Conservation (phyloP, 78 protist genomes). For the Dictyostelium intermedium region DNA sequence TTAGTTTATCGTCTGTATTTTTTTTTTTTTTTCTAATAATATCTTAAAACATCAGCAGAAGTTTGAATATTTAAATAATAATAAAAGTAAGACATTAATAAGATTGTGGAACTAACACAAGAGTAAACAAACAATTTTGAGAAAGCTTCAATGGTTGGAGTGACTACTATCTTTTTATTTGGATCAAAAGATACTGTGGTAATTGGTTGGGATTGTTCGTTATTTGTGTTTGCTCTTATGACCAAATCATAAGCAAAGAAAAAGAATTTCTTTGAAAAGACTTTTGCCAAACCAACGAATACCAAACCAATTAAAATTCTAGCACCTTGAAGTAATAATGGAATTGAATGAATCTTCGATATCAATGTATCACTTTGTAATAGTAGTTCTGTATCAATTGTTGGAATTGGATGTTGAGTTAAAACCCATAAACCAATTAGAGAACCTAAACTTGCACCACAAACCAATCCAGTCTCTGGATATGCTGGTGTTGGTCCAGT, state of each 20-base stretch:
- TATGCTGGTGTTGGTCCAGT: slow-evolving; percentile 72
- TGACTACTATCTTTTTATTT: not conserved
- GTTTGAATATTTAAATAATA: not conserved
- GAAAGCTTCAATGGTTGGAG: slow-evolving; percentile 60
- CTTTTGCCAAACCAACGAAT: slow-evolving; percentile 1
- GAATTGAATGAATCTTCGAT: not conserved
- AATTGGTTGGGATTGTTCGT: slow-evolving; percentile 16
- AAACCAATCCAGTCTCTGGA: slow-evolving; percentile 66
- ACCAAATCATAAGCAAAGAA: not conserved
- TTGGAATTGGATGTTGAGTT: not conserved
- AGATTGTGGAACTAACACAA: slow-evolving; percentile 17
- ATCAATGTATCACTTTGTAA: not conserved
- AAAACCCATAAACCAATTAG: slow-evolving; percentile 1
- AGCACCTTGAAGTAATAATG: not conserved
- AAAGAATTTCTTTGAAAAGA: slow-evolving; percentile 59
- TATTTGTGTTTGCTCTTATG: not conserved
- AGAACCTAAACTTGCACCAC: slow-evolving; percentile 46
- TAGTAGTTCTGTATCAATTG: not conserved
- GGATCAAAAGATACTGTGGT: not conserved
- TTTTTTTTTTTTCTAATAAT: not conserved
- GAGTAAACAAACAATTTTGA: slow-evolving; percentile 44
- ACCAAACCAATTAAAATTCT: slow-evolving; percentile 36
- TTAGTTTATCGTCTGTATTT: not conserved
- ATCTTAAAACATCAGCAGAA: not conserved
- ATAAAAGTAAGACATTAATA: not conserved